Evolutionary conservation across 257 asterid species (phyloP).

Genomic region (Solanum infundibuliforme): DNA sequence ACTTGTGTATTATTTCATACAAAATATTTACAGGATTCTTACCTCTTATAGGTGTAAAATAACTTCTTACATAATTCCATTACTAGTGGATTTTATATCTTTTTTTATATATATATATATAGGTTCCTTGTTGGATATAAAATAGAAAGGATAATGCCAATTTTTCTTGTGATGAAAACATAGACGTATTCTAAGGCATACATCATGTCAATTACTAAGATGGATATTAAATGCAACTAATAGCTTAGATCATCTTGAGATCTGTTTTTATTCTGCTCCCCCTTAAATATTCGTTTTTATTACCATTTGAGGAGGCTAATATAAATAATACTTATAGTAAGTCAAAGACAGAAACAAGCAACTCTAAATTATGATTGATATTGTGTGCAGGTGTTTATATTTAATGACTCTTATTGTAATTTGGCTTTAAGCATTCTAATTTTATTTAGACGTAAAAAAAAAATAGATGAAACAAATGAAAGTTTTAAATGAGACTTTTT

Average conservation of each 20-base stretch:
- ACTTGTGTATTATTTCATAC: neutral
- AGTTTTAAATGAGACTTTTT: neutral
- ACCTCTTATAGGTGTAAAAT: neutral
- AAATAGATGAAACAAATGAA: neutral
- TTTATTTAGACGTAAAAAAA: neutral
- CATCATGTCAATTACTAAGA: neutral
- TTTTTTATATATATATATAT: fast-evolving
- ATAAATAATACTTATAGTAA: neutral
- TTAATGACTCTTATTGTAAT: neutral
- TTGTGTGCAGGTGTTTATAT: neutral
- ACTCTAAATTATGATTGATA: neutral
- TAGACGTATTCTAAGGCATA: neutral
- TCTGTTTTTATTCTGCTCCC: neutral
- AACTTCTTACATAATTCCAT: neutral
- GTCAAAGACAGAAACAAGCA: neutral
- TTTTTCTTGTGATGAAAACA: neutral
- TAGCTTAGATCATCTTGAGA: neutral
- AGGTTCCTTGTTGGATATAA: neutral
- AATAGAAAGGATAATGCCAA: neutral
- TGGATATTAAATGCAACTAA: neutral
- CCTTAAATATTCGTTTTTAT: neutral
- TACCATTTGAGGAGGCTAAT: neutral
- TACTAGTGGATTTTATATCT: neutral
- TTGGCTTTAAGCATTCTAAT: neutral
- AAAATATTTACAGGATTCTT: neutral